Conservation (phyloP, 176 grass and related monocot species). For the Elaeis guineensis region DNA sequence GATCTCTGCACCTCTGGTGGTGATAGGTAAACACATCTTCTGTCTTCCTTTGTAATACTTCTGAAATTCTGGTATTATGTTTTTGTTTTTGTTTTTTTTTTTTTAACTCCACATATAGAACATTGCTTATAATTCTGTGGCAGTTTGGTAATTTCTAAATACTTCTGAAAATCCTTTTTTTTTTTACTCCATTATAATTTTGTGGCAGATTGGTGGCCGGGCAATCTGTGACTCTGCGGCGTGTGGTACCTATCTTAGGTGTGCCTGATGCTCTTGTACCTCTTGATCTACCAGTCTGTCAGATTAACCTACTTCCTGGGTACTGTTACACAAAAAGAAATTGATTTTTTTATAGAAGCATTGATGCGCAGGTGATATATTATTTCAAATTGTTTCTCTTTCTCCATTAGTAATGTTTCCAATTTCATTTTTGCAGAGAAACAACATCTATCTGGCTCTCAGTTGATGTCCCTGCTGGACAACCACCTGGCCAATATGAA, state of each 20-base stretch:
- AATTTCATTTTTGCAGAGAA: constrained; percentile 54
- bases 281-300: constrained; percentile 54
- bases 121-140: neutral
- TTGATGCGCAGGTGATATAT: neutral
- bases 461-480: constrained; percentile 66
- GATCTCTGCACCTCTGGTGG: constrained; percentile 76
- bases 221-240: constrained; percentile 73
- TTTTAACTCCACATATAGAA: too few relatives aligned
- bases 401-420: neutral
- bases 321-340: constrained; percentile 37
- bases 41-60: neutral
- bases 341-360: neutral
- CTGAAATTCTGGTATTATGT: too few relatives aligned
- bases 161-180: too few relatives aligned
- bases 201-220: constrained; percentile 53
- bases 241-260: constrained; percentile 81
- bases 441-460: constrained; percentile 85
- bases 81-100: too few relatives aligned
- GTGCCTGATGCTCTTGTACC: constrained; percentile 99
- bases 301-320: constrained; percentile 84
- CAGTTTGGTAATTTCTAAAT: constrained; percentile 41
- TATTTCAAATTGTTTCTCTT: neutral
- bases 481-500: constrained; percentile 82
- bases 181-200: too few relatives aligned
- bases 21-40: constrained; percentile 56